Evolutionary conservation across 2,329 filamentous ascomycete genomes (phyloP).

Genomic region (Penicillium sp.): DNA sequence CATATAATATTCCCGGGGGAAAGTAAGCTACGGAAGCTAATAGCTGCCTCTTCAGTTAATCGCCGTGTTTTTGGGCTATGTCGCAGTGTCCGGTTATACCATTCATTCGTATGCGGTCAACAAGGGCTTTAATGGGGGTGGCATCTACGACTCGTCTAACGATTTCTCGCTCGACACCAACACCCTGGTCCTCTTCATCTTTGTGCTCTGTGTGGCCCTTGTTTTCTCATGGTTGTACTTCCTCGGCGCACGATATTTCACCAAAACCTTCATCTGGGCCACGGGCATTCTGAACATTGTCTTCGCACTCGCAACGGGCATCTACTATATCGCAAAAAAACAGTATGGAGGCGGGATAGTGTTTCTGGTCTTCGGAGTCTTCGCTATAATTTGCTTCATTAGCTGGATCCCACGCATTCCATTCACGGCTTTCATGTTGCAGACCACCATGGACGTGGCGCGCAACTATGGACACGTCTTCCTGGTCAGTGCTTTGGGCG

Average conservation of each 20-base stretch:
- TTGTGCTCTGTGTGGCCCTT: slow-evolving; percentile 70
- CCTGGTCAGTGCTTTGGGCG: slow-evolving; percentile 78
- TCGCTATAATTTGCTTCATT: slow-evolving; percentile 78
- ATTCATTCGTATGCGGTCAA: slow-evolving; percentile 71
- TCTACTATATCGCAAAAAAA: slow-evolving; percentile 75
- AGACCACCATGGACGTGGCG: slow-evolving; percentile 79
- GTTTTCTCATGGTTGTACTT: slow-evolving; percentile 77
- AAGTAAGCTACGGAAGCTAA: slow-evolving; percentile 1
- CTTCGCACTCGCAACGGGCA: slow-evolving; percentile 78
- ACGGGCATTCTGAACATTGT: slow-evolving; percentile 85
- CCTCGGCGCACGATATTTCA: slow-evolving; percentile 70
- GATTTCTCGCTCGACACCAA: slow-evolving; percentile 73
- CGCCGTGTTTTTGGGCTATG: slow-evolving; percentile 68
- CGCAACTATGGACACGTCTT: slow-evolving; percentile 84
- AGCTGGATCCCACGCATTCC: slow-evolving; percentile 89
- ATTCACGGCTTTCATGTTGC: slow-evolving; percentile 86
- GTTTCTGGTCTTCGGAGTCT: slow-evolving; percentile 77
- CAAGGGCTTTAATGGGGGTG: slow-evolving; percentile 63
- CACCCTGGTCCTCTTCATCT: slow-evolving; percentile 80
- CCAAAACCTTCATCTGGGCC: slow-evolving; percentile 89
- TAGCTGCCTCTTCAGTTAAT: slow-evolving; percentile 55
- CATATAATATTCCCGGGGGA: neutral
- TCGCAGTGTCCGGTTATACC: slow-evolving; percentile 70
- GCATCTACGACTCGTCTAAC: slow-evolving; percentile 69
- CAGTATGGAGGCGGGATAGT: slow-evolving; percentile 86